Evolutionary conservation across 768 basidiomycete genomes (phyloP).

Genomic region (Scleroderma citrinum): DNA sequence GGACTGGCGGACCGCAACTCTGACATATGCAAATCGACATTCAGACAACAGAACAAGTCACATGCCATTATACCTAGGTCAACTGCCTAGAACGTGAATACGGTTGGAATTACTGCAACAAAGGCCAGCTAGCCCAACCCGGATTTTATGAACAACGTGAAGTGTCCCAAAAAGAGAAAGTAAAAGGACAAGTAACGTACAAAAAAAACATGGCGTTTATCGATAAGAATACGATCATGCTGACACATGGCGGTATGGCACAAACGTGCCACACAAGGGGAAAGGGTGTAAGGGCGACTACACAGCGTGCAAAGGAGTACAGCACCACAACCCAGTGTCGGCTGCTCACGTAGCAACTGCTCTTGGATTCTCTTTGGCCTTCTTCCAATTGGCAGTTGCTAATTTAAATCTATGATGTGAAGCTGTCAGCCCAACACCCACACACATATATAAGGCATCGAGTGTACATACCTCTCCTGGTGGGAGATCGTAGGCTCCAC

Average conservation of each 20-base stretch:
- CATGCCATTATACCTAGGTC: background rate
- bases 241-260: slow-evolving; percentile 9
- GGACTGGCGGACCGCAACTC: no score
- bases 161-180: slow-evolving; percentile 4
- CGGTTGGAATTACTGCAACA: slow-evolving; percentile 3
- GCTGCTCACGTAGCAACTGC: slow-evolving; percentile 18
- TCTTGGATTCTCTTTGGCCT: slow-evolving; percentile 61
- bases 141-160: slow-evolving; percentile 1
- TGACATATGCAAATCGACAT: no score
- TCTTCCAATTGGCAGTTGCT: slow-evolving; percentile 76
- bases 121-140: slow-evolving; percentile 4
- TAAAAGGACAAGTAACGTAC: slow-evolving; percentile 12
- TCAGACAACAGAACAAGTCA: no score
- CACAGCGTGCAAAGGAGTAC: slow-evolving; percentile 3
- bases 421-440: background rate
- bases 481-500: slow-evolving; percentile 66
- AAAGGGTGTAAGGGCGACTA: slow-evolving; percentile 2
- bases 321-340: background rate
- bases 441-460: background rate
- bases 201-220: slow-evolving; percentile 21
- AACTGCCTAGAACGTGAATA: slow-evolving; percentile 12
- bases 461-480: slow-evolving; percentile 56
- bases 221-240: slow-evolving; percentile 28
- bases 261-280: slow-evolving; percentile 15
- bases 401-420: slow-evolving; percentile 51